Percentiles rank a stretch among this genome's conserved stretches.
phyloP scores from a whole-genome alignment of 2,329 filamentous ascomycete species.

The Clarireedia sp. region DNA sequence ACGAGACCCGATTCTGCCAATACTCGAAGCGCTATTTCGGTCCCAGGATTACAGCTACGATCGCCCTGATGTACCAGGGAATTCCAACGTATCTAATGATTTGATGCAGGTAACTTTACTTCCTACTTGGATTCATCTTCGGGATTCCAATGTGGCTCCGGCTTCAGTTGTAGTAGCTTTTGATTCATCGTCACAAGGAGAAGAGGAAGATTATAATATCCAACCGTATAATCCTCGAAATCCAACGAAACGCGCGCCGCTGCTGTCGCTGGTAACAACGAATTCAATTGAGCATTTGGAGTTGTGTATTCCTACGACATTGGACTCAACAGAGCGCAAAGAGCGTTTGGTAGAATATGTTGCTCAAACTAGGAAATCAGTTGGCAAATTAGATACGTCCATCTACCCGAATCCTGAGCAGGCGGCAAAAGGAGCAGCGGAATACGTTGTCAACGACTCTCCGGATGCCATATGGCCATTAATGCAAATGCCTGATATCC shows the following conservation, averaged over 20 bases:
- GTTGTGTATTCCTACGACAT: conserved; percentile 16
- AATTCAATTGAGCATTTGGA: conserved; percentile 29
- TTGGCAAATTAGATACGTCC: conserved; percentile 14
- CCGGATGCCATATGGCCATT: conserved; percentile 18
- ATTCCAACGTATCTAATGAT: conserved; percentile 23
- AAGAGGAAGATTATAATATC: conserved; percentile 10
- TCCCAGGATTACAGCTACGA: conserved; percentile 32
- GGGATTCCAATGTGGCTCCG: conserved; percentile 10
- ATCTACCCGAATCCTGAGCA: conserved; percentile 16
- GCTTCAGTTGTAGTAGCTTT: conserved; percentile 22
- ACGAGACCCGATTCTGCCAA: conserved; percentile 41
- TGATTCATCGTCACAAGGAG: conserved; percentile 12
- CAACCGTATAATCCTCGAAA: conserved; percentile 11
- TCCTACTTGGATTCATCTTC: conserved; percentile 16
- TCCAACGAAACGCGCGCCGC: conserved; percentile 13
- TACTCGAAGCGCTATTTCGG: conserved; percentile 43
- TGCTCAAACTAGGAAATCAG: conserved; percentile 16
- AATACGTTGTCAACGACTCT: conserved; percentile 15
- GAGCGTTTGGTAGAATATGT: conserved; percentile 21
- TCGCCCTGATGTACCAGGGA: conserved; percentile 21
- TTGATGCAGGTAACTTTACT: conserved; percentile 21
- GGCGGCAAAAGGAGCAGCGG: conserved; percentile 21
- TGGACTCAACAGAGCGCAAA: conserved; percentile 17
- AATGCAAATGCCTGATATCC: conserved; percentile 20
- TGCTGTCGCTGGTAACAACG: conserved; percentile 22